A percentile compares a stretch with the other conserved stretches of the same genome.
phyloP scores from a whole-genome alignment of 2,329 filamentous ascomycete species.

The Microdochium nivale region DNA sequence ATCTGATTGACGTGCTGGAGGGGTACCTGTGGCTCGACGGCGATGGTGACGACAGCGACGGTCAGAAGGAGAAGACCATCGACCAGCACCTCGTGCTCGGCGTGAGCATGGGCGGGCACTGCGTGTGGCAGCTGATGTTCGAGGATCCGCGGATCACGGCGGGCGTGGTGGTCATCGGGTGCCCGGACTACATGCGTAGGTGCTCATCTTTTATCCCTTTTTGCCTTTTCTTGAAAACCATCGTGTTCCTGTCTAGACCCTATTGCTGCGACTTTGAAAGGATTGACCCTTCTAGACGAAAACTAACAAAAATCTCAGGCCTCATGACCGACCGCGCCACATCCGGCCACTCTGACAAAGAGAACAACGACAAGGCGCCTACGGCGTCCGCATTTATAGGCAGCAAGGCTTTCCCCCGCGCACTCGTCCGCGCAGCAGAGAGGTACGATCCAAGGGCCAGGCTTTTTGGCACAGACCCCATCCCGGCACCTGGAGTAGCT shows the following conservation, averaged over 20 bases:
- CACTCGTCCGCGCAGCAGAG: conserved; percentile 54
- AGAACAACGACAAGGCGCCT: no score
- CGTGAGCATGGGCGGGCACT: conserved; percentile 79
- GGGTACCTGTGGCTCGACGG: conserved; percentile 46
- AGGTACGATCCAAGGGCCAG: conserved; percentile 69
- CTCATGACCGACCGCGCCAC: conserved; percentile 74
- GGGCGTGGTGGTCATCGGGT: conserved; percentile 75
- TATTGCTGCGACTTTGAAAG: no score
- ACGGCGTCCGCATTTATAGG: conserved; percentile 64
- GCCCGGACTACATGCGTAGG: conserved; percentile 73
- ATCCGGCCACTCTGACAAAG: conserved; percentile 53
- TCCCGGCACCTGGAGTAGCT: conserved; percentile 23
- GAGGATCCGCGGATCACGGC: conserved; percentile 71
- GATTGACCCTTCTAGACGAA: no score
- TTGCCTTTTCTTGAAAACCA: no score
- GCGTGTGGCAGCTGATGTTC: conserved; percentile 75
- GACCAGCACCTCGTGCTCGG: conserved; percentile 70
- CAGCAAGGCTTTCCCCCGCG: conserved; percentile 66
- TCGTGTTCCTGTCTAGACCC: no score
- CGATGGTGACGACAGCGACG: conserved; percentile 3
- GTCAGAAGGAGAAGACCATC: conserved; percentile 22
- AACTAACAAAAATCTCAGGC: conserved; percentile 19
- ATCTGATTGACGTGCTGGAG: conserved; percentile 70
- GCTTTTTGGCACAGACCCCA: conserved; percentile 46
- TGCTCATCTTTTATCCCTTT: conserved; percentile 6